These are phyloP conservation scores for Mortierella sp. DNA, from an alignment of 371 early-diverging fungal species.

Conservation along the genomic window DNA sequence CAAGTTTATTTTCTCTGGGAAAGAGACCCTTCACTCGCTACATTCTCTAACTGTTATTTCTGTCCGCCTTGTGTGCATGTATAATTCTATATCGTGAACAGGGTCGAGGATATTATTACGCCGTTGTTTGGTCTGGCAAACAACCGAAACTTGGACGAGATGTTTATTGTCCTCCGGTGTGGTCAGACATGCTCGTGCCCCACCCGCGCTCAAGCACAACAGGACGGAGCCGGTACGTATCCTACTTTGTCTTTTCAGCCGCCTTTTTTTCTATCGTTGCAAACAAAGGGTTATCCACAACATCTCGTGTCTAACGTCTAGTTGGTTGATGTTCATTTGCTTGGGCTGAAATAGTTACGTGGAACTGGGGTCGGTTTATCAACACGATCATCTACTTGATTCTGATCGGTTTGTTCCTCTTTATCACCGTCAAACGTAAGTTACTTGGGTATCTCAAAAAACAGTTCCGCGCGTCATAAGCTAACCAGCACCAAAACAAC, in stretches of 20 bases:
- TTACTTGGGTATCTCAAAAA: too few species aligned
- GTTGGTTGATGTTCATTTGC: background rate
- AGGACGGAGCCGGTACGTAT: slow-evolving; percentile 16
- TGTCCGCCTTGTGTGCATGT: background rate
- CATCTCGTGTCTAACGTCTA: background rate
- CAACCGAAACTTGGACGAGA: slow-evolving; percentile 29
- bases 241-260: background rate
- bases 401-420: slow-evolving; percentile 22
- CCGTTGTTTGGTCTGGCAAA: slow-evolving; percentile 32
- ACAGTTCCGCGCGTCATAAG: too few species aligned
- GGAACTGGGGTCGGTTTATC: slow-evolving; percentile 42
- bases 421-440: slow-evolving; percentile 29
- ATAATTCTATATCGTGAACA: background rate
- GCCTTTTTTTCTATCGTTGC: background rate
- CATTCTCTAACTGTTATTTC: background rate
- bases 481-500: too few species aligned
- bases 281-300: background rate
- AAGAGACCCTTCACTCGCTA: too few species aligned
- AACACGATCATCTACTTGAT: slow-evolving; percentile 27
- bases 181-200: slow-evolving; percentile 15
- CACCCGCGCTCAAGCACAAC: slow-evolving; percentile 15
- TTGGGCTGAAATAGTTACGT: slow-evolving; percentile 15
- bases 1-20: background rate
- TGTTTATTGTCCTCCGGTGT: slow-evolving; percentile 25
- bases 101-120: slow-evolving; percentile 36